These are phyloP conservation scores for Pseudomonodictys pantanalensis DNA, from an alignment of 495 filamentous ascomycete species.

Conservation along the genomic window DNA sequence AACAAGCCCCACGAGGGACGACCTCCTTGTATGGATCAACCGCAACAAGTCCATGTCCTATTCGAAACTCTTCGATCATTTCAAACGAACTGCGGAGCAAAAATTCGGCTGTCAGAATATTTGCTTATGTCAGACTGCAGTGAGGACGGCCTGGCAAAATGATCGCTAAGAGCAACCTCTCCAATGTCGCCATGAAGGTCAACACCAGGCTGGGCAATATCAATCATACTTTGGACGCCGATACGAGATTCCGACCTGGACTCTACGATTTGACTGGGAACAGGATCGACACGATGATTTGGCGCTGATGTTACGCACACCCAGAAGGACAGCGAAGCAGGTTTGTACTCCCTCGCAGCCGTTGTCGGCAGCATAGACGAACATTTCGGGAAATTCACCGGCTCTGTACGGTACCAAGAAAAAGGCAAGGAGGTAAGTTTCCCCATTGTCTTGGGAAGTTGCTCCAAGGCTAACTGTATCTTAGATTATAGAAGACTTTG, in stretches of 20 bases:
- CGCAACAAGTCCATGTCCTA: too few species aligned
- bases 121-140: not conserved
- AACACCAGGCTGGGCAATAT: slow-evolving; percentile 16
- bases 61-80: too few species aligned
- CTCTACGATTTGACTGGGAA: not conserved
- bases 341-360: slow-evolving; percentile 6
- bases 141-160: not conserved
- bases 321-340: not conserved
- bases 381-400: slow-evolving; percentile 3
- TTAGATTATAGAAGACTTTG: slow-evolving; percentile 8
- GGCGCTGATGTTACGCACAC: slow-evolving; percentile 29
- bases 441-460: not conserved
- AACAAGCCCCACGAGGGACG: too few species aligned
- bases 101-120: not conserved
- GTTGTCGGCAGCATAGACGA: slow-evolving; percentile 16
- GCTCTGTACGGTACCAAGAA: slow-evolving; percentile 17
- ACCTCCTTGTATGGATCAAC: too few species aligned
- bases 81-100: too few species aligned
- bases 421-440: slow-evolving; percentile 7
- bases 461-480: not conserved
- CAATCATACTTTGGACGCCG: too few species aligned
- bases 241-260: too few species aligned
- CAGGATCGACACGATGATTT: slow-evolving; percentile 5
- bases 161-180: slow-evolving; percentile 8
- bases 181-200: slow-evolving; percentile 23